Evolutionary conservation across 2,329 filamentous ascomycete species (phyloP).

Genomic region (Apiospora pterosperma): DNA sequence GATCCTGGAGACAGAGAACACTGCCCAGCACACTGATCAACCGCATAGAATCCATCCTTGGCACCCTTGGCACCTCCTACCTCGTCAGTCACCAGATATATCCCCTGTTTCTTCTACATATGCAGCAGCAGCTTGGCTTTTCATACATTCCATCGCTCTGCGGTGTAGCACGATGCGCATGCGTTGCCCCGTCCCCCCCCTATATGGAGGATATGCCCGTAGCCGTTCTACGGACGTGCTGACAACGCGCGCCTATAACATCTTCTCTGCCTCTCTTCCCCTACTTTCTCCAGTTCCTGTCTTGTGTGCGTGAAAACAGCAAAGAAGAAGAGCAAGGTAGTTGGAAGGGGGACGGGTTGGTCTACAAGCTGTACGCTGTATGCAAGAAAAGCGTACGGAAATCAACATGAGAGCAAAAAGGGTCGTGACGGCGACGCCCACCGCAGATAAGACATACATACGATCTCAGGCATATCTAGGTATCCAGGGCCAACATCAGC

Average conservation of each 20-base stretch:
- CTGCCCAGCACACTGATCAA: too few relatives aligned
- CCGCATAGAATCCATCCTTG: too few relatives aligned
- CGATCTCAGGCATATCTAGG: background rate
- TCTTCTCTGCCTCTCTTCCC: background rate
- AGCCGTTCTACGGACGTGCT: constrained; percentile 1
- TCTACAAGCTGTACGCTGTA: background rate
- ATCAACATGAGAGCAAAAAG: too few relatives aligned
- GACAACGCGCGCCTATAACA: background rate
- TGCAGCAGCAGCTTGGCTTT: background rate
- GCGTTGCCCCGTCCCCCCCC: background rate
- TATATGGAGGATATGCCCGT: background rate
- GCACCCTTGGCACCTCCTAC: too few relatives aligned
- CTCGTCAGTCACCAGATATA: too few relatives aligned
- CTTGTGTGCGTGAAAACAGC: too few relatives aligned
- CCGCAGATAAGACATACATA: too few relatives aligned
- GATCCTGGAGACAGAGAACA: too few relatives aligned
- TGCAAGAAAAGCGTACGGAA: background rate
- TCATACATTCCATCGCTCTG: too few relatives aligned
- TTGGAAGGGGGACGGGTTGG: background rate
- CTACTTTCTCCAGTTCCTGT: background rate
- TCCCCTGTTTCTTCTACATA: background rate
- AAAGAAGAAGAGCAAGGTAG: background rate
- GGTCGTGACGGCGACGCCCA: too few relatives aligned
- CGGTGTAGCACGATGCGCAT: background rate
- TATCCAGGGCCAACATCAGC: background rate